A percentile compares a stretch with the other conserved stretches of the same genome.
These are phyloP conservation scores for Silene conica DNA, from an alignment of 148 eudicot genomes.

Conservation along the genomic window DNA sequence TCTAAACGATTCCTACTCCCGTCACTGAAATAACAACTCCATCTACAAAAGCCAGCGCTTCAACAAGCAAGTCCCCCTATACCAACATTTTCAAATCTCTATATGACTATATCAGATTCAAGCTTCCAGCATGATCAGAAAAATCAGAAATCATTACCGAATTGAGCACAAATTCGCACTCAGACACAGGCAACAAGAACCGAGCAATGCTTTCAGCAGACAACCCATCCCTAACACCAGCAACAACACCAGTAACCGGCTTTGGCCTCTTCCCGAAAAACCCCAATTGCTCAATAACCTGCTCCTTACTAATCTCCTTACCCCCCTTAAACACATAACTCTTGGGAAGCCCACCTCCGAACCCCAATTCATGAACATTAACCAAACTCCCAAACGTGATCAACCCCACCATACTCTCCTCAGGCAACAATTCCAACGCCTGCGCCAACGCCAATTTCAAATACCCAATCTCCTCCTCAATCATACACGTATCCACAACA, in stretches of 20 bases:
- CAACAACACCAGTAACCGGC: constrained; percentile 68
- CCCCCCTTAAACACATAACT: constrained; percentile 82
- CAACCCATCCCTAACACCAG: constrained; percentile 83
- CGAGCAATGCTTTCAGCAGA: constrained; percentile 65
- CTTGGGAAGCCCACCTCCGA: constrained; percentile 66
- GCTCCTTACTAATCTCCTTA: constrained; percentile 76
- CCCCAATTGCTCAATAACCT: constrained; percentile 79
- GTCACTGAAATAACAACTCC: not conserved
- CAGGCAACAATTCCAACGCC: constrained; percentile 75
- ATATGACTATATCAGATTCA: not conserved
- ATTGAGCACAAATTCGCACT: constrained; percentile 77
- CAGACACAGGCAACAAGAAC: constrained; percentile 84
- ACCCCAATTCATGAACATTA: constrained; percentile 81
- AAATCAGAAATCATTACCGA: constrained; percentile 44
- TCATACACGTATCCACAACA: constrained; percentile 75
- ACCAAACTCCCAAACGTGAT: constrained; percentile 81
- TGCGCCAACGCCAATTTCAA: constrained; percentile 51
- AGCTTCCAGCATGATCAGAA: constrained; percentile 7
- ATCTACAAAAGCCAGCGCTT: not conserved
- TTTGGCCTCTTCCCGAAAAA: constrained; percentile 64
- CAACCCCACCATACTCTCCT: constrained; percentile 68
- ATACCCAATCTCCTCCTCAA: constrained; percentile 83
- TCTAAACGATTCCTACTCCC: not conserved
- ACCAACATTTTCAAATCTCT: not conserved
- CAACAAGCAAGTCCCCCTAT: not conserved